phyloP scores from a whole-genome alignment of 139 green algal species.

The Picochlorum costavermella region DNA sequence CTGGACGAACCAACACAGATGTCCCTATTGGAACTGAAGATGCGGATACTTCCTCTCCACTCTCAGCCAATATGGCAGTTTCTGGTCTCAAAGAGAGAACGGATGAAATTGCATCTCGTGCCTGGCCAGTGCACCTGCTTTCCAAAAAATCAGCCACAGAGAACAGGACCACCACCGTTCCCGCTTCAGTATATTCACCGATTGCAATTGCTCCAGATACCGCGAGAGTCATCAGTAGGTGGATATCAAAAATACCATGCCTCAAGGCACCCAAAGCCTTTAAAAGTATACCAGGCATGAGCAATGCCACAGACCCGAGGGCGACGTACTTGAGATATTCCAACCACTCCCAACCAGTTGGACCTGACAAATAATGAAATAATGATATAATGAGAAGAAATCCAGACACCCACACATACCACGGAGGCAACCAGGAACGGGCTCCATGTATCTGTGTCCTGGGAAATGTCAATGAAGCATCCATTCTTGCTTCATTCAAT shows the following conservation, averaged over 20 bases:
- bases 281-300: constrained; percentile 30
- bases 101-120: constrained; percentile 21
- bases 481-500: constrained; percentile 53
- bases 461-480: constrained; percentile 35
- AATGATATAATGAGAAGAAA: constrained; percentile 43
- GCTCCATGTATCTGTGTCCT: background rate
- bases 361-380: constrained; percentile 36
- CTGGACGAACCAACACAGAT: constrained; percentile 51
- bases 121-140: constrained; percentile 15
- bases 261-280: constrained; percentile 30
- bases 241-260: constrained; percentile 47
- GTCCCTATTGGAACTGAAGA: constrained; percentile 10
- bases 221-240: constrained; percentile 45
- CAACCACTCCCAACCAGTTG: constrained; percentile 14
- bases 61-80: constrained; percentile 19
- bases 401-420: constrained; percentile 25
- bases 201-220: constrained; percentile 34
- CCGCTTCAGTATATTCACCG: constrained; percentile 47
- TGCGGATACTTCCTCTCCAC: constrained; percentile 16
- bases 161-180: constrained; percentile 56
- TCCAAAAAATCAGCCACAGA: constrained; percentile 46
- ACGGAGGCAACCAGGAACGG: constrained; percentile 21
- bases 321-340: constrained; percentile 46
- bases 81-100: constrained; percentile 29
- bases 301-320: constrained; percentile 33